Base-by-base conservation (phyloP, 2,329 filamentous ascomycete genomes). In the Colletotrichum cereale region DNA sequence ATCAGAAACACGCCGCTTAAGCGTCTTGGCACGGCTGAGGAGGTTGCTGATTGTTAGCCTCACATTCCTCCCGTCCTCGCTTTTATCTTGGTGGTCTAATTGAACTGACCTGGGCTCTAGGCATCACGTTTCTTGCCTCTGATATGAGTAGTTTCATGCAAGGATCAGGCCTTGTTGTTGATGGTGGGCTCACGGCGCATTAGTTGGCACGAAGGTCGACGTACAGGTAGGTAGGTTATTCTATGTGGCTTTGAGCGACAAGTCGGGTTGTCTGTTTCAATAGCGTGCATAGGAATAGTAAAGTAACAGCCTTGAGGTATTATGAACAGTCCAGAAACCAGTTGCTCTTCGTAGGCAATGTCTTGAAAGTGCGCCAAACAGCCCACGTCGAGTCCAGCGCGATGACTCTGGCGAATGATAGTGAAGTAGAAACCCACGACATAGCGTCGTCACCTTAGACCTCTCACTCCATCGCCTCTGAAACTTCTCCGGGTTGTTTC, bases 91-190 rank as follows among this genome's bases (percentile, higher is more conserved):
- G 11, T 10, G 11, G 29, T 31, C 40, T 48, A 10, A 36, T n/a
- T n/a, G 12, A 34, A 36, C 42, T 16, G n/a, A 48, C 14, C 1
- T 10, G 12, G 14, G 14, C 12, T 40, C 12, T n/a, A 48, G 58
- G 82, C 40, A 84, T 89, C 34, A 79, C 85, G 0, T 87, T 87
- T 67, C 75, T 90, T 68, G 85, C 84, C 24, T 87, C 85, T 40
- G 80, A 84, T 2, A 82, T 87, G 81, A 84, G 84, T 66, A 88
- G 86, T 67, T 89, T 83, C 74, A 85, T 89, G 78, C 82, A 85
- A 62, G 87, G 86, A 0, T 79, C 83, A 21, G 80, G 79, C 6
- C 73, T 88, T 58, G 78, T 87, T 2, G 83, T 83, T 18, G 86
- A 88, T 73, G 86, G 86, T 6, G 84, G 84, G 0, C 83, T 81